Evolutionary conservation across 106 monocot species (phyloP).

Genomic region (Acorus calamus): DNA sequence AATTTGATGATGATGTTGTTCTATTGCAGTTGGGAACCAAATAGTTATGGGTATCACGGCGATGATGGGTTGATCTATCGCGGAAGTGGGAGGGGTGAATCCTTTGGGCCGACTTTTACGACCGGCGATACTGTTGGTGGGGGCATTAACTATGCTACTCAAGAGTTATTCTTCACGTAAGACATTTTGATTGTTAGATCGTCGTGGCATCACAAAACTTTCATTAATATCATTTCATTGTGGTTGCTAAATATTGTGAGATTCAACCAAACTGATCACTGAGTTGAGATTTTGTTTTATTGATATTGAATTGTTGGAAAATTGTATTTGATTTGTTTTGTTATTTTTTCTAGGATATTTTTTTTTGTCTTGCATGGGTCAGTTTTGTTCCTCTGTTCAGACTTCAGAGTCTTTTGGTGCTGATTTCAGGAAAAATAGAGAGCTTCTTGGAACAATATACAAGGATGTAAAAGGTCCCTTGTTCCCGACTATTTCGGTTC

Average conservation of each 20-base stretch:
- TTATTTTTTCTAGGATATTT: too few species aligned
- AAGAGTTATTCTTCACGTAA: conserved; percentile 98
- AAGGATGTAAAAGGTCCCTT: conserved; percentile 67
- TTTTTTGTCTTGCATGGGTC: too few species aligned
- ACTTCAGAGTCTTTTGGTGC: too few species aligned
- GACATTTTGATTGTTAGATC: too few species aligned
- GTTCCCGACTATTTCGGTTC: conserved; percentile 89
- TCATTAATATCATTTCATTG: not conserved
- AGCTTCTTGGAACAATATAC: conserved; percentile 43
- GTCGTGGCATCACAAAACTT: not conserved
- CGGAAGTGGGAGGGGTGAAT: conserved; percentile 55
- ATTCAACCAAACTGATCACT: not conserved
- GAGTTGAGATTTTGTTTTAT: too few species aligned
- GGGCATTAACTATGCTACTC: conserved; percentile 81
- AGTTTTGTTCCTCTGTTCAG: too few species aligned
- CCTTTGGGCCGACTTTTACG: conserved; percentile 82
- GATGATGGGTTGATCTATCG: conserved; percentile 85
- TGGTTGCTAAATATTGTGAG: not conserved
- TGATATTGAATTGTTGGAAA: too few species aligned
- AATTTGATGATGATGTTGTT: not conserved
- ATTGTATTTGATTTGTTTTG: too few species aligned
- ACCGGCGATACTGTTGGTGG: conserved; percentile 81
- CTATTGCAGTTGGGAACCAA: conserved; percentile 68
- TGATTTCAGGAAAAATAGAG: conserved; percentile 68
- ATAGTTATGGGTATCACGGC: conserved; percentile 93